Conservation (phyloP, 805 yeast species). For the Schwanniomyces yamadae region DNA sequence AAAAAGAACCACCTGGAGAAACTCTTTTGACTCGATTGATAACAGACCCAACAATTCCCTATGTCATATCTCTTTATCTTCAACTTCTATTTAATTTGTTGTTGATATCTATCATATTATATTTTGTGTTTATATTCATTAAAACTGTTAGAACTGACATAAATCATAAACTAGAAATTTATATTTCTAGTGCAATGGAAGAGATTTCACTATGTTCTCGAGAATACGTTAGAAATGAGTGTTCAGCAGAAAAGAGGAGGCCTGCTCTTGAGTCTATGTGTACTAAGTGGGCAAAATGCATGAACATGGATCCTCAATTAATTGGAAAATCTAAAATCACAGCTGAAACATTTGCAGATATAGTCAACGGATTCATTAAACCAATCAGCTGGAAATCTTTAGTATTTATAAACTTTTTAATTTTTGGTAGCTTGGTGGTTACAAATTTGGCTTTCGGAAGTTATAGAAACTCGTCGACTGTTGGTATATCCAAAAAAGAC, state of each 20-base stretch:
- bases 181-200: slow-evolving; percentile 56
- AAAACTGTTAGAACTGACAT: slow-evolving; percentile 67
- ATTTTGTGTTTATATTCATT: slow-evolving; percentile 50
- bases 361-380: slow-evolving; percentile 69
- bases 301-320: slow-evolving; percentile 70
- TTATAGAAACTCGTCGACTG: slow-evolving; percentile 20
- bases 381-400: slow-evolving; percentile 72
- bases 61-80: slow-evolving; percentile 57
- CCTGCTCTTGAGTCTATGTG: slow-evolving; percentile 77
- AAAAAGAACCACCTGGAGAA: neutral
- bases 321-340: slow-evolving; percentile 70
- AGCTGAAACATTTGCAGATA: slow-evolving; percentile 82
- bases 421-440: slow-evolving; percentile 52
- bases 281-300: slow-evolving; percentile 74
- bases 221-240: slow-evolving; percentile 69
- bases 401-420: slow-evolving; percentile 42
- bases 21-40: neutral
- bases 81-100: slow-evolving; percentile 60
- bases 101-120: slow-evolving; percentile 51
- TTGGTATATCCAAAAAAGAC: slow-evolving; percentile 1
- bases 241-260: slow-evolving; percentile 61
- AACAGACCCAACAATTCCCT: slow-evolving; percentile 52
- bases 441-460: slow-evolving; percentile 52
- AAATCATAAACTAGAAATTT: slow-evolving; percentile 61
- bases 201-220: slow-evolving; percentile 69